Percentiles rank a stretch among this genome's conserved stretches.
Conservation (phyloP, 148 eudicot genomes). For the Dysphania ambrosioides region DNA sequence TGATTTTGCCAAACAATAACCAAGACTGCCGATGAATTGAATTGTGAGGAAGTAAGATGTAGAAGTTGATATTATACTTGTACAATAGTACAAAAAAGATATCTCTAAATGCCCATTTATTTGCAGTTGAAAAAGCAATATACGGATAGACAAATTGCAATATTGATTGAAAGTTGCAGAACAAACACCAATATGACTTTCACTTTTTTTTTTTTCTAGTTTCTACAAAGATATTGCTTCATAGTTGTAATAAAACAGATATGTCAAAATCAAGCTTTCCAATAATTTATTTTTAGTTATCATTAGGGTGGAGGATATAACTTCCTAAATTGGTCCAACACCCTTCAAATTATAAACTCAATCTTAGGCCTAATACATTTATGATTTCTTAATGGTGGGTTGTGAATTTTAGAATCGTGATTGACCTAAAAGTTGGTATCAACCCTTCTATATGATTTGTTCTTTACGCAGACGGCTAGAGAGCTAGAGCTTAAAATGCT, state of each 20-base stretch:
- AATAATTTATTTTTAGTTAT: neutral
- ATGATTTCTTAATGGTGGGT: slow-evolving; percentile 3
- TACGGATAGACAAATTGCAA: slow-evolving; percentile 9
- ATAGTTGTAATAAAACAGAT: neutral
- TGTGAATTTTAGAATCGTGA: slow-evolving; percentile 7
- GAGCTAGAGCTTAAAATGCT: slow-evolving; percentile 13
- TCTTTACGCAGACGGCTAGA: neutral
- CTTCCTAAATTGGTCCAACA: slow-evolving; percentile 15
- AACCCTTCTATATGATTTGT: neutral
- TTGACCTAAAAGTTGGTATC: slow-evolving; percentile 14
- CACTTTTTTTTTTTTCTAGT: neutral
- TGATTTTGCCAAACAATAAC: too few species aligned
- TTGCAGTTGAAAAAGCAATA: neutral
- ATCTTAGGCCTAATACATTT: neutral
- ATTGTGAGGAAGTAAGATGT: neutral
- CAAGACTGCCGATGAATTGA: neutral
- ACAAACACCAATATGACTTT: slow-evolving; percentile 14
- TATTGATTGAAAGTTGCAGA: slow-evolving; percentile 6
- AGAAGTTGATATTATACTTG: neutral
- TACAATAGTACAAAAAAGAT: neutral
- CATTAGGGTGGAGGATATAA: neutral
- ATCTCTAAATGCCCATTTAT: neutral
- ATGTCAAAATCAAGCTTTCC: slow-evolving; percentile 22
- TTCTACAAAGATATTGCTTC: neutral
- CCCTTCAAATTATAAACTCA: slow-evolving; percentile 5